Evolutionary conservation across 164 flowering plant species (phyloP).

Genomic region (Taxillus chinensis): DNA sequence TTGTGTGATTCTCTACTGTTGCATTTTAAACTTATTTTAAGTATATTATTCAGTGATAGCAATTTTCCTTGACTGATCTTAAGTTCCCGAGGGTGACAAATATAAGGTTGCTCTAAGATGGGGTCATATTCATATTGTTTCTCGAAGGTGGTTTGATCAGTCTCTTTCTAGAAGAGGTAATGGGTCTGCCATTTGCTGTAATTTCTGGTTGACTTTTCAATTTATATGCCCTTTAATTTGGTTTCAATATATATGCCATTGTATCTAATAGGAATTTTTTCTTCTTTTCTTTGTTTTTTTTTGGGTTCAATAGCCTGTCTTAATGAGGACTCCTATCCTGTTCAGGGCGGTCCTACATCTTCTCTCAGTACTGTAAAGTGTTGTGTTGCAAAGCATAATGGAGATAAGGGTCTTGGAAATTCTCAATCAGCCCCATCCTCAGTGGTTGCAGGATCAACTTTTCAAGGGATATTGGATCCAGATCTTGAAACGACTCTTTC

Average conservation of each 20-base stretch:
- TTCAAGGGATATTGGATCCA: constrained; percentile 23
- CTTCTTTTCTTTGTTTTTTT: not conserved
- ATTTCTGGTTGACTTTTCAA: not conserved
- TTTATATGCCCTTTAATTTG: not conserved
- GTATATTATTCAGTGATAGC: not conserved
- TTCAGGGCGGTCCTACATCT: constrained; percentile 35
- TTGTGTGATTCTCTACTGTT: not conserved
- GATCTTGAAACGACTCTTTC: constrained; percentile 53
- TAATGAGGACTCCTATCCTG: constrained; percentile 74
- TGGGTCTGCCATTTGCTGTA: not conserved
- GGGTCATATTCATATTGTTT: constrained; percentile 73
- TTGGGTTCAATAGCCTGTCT: constrained; percentile 59
- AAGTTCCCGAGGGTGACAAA: constrained; percentile 95
- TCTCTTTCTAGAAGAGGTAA: constrained; percentile 75
- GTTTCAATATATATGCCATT: not conserved
- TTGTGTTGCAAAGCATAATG: constrained; percentile 20
- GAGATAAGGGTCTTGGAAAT: constrained; percentile 24
- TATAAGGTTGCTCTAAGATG: constrained; percentile 79
- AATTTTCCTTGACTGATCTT: constrained; percentile 44
- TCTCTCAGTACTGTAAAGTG: constrained; percentile 23
- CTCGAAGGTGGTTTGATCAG: constrained; percentile 75
- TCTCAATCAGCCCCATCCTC: constrained; percentile 26
- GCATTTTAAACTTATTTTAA: constrained; percentile 3
- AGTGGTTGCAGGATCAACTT: constrained; percentile 23
- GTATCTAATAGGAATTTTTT: not conserved